Evolutionary conservation across 2,329 filamentous ascomycete genomes (phyloP).

Genomic region (Penicillium sp.): DNA sequence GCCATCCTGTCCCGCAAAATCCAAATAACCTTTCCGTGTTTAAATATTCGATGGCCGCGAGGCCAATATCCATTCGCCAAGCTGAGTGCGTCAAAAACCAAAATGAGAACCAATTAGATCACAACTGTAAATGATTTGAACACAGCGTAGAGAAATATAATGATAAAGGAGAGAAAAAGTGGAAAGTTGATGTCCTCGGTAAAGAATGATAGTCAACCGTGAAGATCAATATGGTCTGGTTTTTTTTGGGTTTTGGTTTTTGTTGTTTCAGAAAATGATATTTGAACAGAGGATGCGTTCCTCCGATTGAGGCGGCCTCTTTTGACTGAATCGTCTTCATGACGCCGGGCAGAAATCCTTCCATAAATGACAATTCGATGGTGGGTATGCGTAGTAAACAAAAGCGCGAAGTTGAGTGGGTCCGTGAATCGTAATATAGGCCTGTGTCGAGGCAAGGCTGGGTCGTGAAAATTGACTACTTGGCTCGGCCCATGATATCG

Average conservation of each 20-base stretch:
- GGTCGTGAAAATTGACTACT: constrained; percentile 16
- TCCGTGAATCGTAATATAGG: constrained; percentile 24
- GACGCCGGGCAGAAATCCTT: constrained; percentile 19
- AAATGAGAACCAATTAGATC: neutral
- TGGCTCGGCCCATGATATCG: constrained; percentile 61
- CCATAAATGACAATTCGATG: constrained; percentile 20
- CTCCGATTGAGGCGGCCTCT: constrained; percentile 6
- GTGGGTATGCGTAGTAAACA: constrained; percentile 31
- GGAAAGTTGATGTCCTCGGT: neutral
- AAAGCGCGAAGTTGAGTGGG: constrained; percentile 13
- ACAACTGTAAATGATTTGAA: neutral
- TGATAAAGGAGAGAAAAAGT: neutral
- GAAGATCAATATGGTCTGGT: neutral
- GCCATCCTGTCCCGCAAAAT: neutral
- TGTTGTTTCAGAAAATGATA: neutral
- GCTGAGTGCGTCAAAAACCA: neutral
- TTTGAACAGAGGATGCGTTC: neutral
- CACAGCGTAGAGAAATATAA: neutral
- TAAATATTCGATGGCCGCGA: neutral
- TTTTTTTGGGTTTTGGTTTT: neutral
- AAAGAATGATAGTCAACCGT: constrained; percentile 1
- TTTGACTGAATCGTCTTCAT: constrained; percentile 18
- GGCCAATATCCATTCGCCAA: constrained; percentile 11
- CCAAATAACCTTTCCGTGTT: neutral
- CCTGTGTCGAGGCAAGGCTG: constrained; percentile 1